Evolutionary conservation across 176 grass and related monocot species (phyloP).

Genomic region (Luzula sylvatica): DNA sequence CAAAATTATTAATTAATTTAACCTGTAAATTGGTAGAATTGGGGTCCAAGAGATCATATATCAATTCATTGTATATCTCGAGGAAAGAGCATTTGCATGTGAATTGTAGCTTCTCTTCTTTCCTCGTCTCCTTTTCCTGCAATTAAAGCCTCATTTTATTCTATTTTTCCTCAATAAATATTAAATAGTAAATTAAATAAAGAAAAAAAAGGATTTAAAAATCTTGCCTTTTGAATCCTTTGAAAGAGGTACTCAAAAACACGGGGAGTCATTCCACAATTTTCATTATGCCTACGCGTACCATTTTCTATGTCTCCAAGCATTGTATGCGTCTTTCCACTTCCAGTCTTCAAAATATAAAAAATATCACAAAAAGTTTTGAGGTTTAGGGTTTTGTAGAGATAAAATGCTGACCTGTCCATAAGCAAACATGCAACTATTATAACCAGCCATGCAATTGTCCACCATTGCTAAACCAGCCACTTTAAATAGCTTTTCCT

Average conservation of each 20-base stretch:
- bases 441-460: conserved; percentile 85
- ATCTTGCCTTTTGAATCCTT: conserved; percentile 68
- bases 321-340: conserved; percentile 98
- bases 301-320: conserved; percentile 93
- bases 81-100: conserved; percentile 94
- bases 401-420: conserved; percentile 54
- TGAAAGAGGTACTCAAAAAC: conserved; percentile 96
- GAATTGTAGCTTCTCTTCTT: conserved; percentile 83
- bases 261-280: conserved; percentile 95
- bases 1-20: neutral
- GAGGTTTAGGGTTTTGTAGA: too few relatives aligned
- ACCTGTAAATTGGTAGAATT: conserved; percentile 81
- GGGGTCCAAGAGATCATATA: conserved; percentile 85
- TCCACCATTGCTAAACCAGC: conserved; percentile 96
- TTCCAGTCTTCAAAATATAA: conserved; percentile 57
- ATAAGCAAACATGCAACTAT: conserved; percentile 98
- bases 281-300: conserved; percentile 72
- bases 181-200: neutral
- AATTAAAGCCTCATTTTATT: neutral
- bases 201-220: neutral
- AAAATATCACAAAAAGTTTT: neutral
- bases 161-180: conserved; percentile 9
- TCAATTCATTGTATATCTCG: conserved; percentile 97
- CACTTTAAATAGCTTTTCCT: conserved; percentile 89
- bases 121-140: conserved; percentile 79